Evolutionary conservation across 805 yeast genomes (phyloP).

Genomic region (Myxozyma sirexii): DNA sequence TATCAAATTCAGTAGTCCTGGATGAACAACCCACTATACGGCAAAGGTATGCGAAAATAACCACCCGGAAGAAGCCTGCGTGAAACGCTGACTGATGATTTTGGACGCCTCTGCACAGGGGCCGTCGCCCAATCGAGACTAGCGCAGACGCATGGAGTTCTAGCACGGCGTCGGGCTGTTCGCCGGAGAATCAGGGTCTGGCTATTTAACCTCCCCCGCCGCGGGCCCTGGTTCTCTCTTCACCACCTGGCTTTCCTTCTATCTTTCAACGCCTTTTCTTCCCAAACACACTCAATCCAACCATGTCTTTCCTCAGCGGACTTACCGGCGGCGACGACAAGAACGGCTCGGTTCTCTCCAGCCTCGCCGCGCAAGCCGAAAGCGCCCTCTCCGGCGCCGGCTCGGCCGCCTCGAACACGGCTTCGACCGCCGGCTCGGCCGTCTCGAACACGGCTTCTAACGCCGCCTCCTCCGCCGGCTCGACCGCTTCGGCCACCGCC

Average conservation of each 20-base stretch:
- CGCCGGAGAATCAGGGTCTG: background rate
- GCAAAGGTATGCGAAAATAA: too few species aligned
- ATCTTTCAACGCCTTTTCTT: background rate
- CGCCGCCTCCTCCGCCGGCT: constrained; percentile 8
- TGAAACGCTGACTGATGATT: too few species aligned
- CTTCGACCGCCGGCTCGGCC: constrained; percentile 6
- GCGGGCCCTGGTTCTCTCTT: background rate
- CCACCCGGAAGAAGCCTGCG: too few species aligned
- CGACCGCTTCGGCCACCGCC: constrained; percentile 13
- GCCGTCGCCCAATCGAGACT: too few species aligned
- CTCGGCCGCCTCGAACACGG: constrained; percentile 3
- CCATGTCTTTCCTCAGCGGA: constrained; percentile 22
- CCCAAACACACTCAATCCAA: background rate
- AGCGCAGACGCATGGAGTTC: too few species aligned
- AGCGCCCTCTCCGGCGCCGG: constrained; percentile 10
- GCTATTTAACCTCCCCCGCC: background rate
- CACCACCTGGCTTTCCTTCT: background rate
- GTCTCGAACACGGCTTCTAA: constrained; percentile 11
- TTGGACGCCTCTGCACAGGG: too few species aligned
- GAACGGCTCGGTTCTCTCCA: constrained; percentile 9
- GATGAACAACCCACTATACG: too few species aligned
- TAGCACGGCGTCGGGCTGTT: too few species aligned
- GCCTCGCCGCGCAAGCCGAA: constrained; percentile 3
- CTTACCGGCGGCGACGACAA: constrained; percentile 13
- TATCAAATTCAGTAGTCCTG: too few species aligned